phyloP scores from a whole-genome alignment of 2,329 filamentous ascomycete species.

The Byssochlamys sp. region DNA sequence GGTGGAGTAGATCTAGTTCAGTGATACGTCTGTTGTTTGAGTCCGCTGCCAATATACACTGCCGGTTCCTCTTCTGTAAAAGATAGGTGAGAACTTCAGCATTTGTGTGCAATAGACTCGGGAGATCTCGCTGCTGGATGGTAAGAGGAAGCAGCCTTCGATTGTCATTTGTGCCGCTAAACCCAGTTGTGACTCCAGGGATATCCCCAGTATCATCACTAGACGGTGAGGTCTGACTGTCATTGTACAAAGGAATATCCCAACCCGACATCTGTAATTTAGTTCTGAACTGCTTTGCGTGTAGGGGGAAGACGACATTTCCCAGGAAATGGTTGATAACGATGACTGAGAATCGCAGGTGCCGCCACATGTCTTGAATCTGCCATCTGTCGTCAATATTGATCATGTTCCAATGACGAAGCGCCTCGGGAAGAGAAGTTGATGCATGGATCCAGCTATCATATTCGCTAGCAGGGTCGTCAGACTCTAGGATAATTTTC shows the following conservation, averaged over 20 bases:
- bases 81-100: slow-evolving; percentile 54
- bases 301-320: slow-evolving; percentile 54
- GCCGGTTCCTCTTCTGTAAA: slow-evolving; percentile 42
- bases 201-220: not conserved
- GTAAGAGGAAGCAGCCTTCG: slow-evolving; percentile 50
- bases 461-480: slow-evolving; percentile 51
- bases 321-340: slow-evolving; percentile 54
- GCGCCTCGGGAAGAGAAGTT: slow-evolving; percentile 33
- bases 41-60: slow-evolving; percentile 33
- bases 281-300: slow-evolving; percentile 54
- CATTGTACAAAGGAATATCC: slow-evolving; percentile 50
- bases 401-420: slow-evolving; percentile 47
- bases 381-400: slow-evolving; percentile 51
- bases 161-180: slow-evolving; percentile 64
- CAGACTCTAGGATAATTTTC: slow-evolving; percentile 43
- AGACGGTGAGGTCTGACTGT: not conserved
- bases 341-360: slow-evolving; percentile 40
- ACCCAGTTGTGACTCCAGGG: slow-evolving; percentile 51
- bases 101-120: slow-evolving; percentile 49
- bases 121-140: slow-evolving; percentile 53
- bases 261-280: slow-evolving; percentile 59
- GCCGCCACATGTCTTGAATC: slow-evolving; percentile 41
- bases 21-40: slow-evolving; percentile 28
- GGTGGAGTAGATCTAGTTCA: slow-evolving; percentile 38
- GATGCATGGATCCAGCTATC: slow-evolving; percentile 39